phyloP scores from a whole-genome alignment of 129 eudicot species.

The Lonicera japonica region DNA sequence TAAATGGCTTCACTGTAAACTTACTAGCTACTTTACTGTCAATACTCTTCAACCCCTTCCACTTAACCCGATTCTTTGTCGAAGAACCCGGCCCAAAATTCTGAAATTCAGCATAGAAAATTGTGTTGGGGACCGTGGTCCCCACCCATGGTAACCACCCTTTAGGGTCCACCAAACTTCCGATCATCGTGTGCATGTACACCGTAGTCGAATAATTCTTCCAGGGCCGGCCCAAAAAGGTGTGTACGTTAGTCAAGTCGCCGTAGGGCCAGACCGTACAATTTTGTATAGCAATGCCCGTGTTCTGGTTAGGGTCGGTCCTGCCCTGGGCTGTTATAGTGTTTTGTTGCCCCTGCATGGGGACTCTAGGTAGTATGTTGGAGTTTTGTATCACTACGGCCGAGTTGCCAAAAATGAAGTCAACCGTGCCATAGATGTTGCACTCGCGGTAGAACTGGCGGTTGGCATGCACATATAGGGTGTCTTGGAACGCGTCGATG shows the following conservation, averaged over 20 bases:
- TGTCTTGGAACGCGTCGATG: conserved; percentile 49
- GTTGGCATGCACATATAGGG: conserved; percentile 47
- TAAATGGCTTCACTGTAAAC: conserved; percentile 37
- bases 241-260: conserved; percentile 16
- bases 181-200: conserved; percentile 23
- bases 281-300: conserved; percentile 42
- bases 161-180: conserved; percentile 26
- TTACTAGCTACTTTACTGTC: conserved; percentile 20
- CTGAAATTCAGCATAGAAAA: conserved; percentile 38
- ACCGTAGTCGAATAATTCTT: conserved; percentile 42
- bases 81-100: conserved; percentile 40
- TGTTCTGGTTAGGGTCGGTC: conserved; percentile 44
- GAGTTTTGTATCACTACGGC: conserved; percentile 49
- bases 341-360: conserved; percentile 44
- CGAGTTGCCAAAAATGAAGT: conserved; percentile 50
- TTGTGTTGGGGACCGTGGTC: conserved; percentile 26
- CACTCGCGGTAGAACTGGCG: conserved; percentile 64
- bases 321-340: conserved; percentile 55
- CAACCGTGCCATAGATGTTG: conserved; percentile 49
- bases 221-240: conserved; percentile 55
- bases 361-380: conserved; percentile 34
- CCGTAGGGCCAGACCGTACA: conserved; percentile 30
- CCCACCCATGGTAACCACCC: conserved; percentile 64
- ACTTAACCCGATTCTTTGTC: conserved; percentile 26
- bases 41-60: conserved; percentile 36